A percentile compares a stretch with the other conserved stretches of the same genome.
Conservation (phyloP, 257 asterid genomes). For the Capsicum pubescens region DNA sequence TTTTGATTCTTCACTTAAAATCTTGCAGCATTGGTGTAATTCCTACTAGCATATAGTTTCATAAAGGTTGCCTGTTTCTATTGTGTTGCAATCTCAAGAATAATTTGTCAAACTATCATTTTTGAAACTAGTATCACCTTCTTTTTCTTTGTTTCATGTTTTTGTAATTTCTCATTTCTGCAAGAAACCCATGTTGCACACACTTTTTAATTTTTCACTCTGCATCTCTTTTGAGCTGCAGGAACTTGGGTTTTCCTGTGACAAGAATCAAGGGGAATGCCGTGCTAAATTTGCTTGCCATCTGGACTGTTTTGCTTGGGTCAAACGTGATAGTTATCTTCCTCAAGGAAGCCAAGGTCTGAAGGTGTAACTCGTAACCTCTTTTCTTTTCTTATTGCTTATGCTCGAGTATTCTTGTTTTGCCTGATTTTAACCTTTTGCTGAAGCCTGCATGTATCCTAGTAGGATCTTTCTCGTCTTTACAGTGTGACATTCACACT, state of each 20-base stretch:
- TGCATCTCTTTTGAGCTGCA: constrained; percentile 44
- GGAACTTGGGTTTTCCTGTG: constrained; percentile 98
- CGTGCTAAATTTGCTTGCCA: constrained; percentile 99
- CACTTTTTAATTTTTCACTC: constrained; percentile 21
- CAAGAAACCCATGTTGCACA: constrained; percentile 12
- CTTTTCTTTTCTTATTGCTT: constrained; percentile 7
- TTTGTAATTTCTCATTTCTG: constrained; percentile 17
- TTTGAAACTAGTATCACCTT: not conserved
- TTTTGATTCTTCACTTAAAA: not conserved
- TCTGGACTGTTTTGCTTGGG: constrained; percentile 99
- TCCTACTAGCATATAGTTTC: constrained; percentile 1
- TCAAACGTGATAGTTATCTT: constrained; percentile 98
- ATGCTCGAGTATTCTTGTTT: constrained; percentile 23
- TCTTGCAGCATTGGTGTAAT: constrained; percentile 10
- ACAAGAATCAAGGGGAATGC: constrained; percentile 92
- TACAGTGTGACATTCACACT: not conserved
- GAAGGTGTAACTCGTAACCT: constrained; percentile 58
- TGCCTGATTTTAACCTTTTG: constrained; percentile 31
- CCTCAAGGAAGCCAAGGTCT: constrained; percentile 99
- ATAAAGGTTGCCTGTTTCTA: constrained; percentile 1
- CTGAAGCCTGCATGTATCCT: not conserved
- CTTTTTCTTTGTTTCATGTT: not conserved
- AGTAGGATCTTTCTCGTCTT: constrained; percentile 29
- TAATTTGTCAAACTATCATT: not conserved
- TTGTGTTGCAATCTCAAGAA: not conserved